Conservation (phyloP, 805 yeast species). For the Myxozyma mucilagina region DNA sequence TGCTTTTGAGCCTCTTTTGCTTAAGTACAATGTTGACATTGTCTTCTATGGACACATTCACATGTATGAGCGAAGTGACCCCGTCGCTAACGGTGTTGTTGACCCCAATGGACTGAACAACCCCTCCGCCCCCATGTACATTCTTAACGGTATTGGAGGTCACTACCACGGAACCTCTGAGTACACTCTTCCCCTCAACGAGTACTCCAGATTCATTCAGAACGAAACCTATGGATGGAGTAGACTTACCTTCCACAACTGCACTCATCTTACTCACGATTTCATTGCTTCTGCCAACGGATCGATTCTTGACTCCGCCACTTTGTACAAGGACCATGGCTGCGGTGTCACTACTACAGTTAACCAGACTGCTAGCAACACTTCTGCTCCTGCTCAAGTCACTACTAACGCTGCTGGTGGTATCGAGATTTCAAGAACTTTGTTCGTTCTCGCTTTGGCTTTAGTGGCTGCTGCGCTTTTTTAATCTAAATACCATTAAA, state of each 20-base stretch:
- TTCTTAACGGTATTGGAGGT: constrained; percentile 39
- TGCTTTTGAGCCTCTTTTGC: constrained; percentile 28
- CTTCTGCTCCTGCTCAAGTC: neutral
- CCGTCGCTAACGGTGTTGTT: constrained; percentile 29
- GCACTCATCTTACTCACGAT: constrained; percentile 39
- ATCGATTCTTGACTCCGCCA: constrained; percentile 36
- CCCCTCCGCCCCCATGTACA: constrained; percentile 39
- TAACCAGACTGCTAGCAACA: neutral
- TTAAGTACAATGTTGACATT: constrained; percentile 28
- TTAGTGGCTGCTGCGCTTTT: neutral
- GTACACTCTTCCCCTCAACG: constrained; percentile 11
- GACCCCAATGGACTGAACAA: constrained; percentile 38
- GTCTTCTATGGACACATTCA: constrained; percentile 30
- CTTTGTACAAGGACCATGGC: constrained; percentile 34
- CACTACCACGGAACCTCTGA: constrained; percentile 38
- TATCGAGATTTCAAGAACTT: neutral
- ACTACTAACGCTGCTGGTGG: neutral
- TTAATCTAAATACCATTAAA: too few relatives aligned
- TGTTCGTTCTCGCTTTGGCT: neutral
- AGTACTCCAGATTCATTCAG: constrained; percentile 14
- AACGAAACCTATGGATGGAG: constrained; percentile 38
- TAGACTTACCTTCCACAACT: constrained; percentile 37
- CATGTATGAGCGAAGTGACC: constrained; percentile 28
- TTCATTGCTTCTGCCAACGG: constrained; percentile 36
- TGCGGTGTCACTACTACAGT: constrained; percentile 3